A percentile compares a stretch with the other conserved stretches of the same genome.
Conservation (phyloP, 495 filamentous ascomycete species). For the Hypomontagnella monticulosa region DNA sequence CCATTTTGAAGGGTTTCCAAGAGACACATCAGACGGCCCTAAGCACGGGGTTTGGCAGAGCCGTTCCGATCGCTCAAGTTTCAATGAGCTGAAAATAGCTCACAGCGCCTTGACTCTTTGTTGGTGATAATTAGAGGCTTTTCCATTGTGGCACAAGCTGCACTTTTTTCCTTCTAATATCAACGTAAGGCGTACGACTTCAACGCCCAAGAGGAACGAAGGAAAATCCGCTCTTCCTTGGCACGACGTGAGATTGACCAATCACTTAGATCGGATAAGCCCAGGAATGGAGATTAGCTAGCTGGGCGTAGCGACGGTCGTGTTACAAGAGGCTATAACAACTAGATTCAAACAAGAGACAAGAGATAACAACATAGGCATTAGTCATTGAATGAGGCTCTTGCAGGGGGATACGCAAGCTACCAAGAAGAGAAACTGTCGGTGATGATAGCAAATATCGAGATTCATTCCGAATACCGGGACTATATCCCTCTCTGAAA, state of each 20-base stretch:
- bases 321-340: neutral
- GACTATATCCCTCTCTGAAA: no score
- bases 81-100: constrained; percentile 26
- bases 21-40: constrained; percentile 29
- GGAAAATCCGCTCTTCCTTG: no score
- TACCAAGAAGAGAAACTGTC: neutral
- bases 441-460: no score
- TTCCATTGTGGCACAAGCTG: no score
- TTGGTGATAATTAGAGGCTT: constrained; percentile 1
- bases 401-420: constrained; percentile 16
- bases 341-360: neutral
- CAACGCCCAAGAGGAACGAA: no score
- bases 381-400: constrained; percentile 20
- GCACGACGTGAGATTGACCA: constrained; percentile 6
- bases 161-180: no score
- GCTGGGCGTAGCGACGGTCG: no score
- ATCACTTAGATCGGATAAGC: constrained; percentile 7
- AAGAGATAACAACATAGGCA: neutral
- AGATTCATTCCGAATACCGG: no score
- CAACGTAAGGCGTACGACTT: no score
- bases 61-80: constrained; percentile 24
- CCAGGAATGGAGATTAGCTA: neutral
- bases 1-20: constrained; percentile 18
- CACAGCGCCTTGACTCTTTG: neutral
- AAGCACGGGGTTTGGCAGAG: constrained; percentile 19